These are phyloP conservation scores for Prunus armeniaca DNA, from an alignment of 306 rosid species.

Conservation along the genomic window DNA sequence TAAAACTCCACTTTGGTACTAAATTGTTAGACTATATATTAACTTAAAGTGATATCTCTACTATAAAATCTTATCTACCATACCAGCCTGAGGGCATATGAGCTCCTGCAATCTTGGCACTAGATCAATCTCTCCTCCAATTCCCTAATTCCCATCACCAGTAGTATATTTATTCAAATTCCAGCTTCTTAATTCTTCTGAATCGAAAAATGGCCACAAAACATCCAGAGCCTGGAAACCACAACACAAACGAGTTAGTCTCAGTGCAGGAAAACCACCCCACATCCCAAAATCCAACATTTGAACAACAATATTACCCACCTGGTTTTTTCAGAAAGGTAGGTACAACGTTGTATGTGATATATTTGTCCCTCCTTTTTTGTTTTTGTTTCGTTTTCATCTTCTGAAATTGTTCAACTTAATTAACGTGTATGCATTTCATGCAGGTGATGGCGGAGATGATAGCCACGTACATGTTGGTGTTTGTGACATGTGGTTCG, in stretches of 20 bases:
- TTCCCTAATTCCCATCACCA: neutral
- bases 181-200: neutral
- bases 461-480: constrained; percentile 66
- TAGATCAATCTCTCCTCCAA: neutral
- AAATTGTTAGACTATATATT: neutral
- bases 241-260: neutral
- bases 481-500: constrained; percentile 70
- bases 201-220: neutral
- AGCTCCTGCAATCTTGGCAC: neutral
- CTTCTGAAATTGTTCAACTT: neutral
- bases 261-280: constrained; percentile 10
- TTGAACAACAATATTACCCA: constrained; percentile 36
- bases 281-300: neutral
- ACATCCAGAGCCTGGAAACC: neutral
- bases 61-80: no score
- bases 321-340: constrained; percentile 56
- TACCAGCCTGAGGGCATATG: neutral
- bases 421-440: no score
- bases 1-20: neutral
- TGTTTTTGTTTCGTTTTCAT: neutral
- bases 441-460: constrained; percentile 69
- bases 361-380: no score
- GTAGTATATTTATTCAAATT: neutral
- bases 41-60: neutral
- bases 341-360: constrained; percentile 26